phyloP scores from a whole-genome alignment of 345 rosid genomes.

The Eucalyptus sp. region DNA sequence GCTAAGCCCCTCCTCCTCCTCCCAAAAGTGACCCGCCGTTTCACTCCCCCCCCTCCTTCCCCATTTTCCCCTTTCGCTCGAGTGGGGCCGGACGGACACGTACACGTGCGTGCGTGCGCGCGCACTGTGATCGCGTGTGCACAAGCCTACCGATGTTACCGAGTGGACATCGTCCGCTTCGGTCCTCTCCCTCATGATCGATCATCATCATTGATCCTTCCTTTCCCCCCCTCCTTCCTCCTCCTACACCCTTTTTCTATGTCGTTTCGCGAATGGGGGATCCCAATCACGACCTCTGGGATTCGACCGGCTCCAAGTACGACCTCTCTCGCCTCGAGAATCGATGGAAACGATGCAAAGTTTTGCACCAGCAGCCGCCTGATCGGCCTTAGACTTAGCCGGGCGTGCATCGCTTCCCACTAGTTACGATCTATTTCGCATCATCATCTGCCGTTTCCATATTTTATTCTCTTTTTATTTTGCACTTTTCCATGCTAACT shows the following conservation, averaged over 20 bases:
- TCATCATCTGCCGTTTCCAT: neutral
- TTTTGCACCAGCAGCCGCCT: neutral
- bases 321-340: neutral
- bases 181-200: neutral
- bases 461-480: neutral
- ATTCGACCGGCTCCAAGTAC: neutral
- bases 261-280: neutral
- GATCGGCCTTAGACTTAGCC: neutral
- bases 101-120: neutral
- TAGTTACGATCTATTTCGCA: neutral
- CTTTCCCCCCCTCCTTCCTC: neutral
- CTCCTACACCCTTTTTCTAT: neutral
- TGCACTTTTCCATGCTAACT: neutral
- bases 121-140: neutral
- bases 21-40: neutral
- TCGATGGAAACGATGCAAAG: neutral
- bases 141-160: neutral
- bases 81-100: neutral
- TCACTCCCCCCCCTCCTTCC: neutral
- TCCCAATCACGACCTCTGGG: neutral
- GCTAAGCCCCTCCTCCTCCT: neutral
- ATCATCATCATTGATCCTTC: neutral
- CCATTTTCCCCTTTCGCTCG: accelerated
- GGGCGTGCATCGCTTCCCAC: neutral
- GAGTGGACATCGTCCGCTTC: neutral